Evolutionary conservation across 371 early-diverging fungal species (phyloP).

Genomic region (Saksenaea vasiformis): DNA sequence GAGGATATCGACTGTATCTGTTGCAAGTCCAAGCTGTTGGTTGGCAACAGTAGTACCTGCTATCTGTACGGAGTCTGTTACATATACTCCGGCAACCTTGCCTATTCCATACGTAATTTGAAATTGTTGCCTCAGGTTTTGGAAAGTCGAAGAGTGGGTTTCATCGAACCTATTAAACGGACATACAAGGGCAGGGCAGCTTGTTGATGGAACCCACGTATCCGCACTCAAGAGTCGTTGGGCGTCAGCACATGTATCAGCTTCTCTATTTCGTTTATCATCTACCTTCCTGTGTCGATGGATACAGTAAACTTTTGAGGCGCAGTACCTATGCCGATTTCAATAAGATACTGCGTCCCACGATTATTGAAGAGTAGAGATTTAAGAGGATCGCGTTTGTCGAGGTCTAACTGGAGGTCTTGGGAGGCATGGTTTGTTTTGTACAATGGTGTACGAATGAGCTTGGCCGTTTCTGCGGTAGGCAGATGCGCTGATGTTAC

Average conservation of each 20-base stretch:
- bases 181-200: conserved; percentile 33
- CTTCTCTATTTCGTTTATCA: neutral
- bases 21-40: too few relatives aligned
- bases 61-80: neutral
- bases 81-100: conserved; percentile 34
- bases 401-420: neutral
- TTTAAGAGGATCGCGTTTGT: conserved; percentile 2
- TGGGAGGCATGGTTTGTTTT: neutral
- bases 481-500: neutral
- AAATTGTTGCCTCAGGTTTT: conserved; percentile 20
- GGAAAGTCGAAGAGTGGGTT: conserved; percentile 26
- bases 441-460: neutral
- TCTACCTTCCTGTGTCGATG: conserved; percentile 19
- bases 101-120: conserved; percentile 40
- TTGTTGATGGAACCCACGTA: conserved; percentile 41
- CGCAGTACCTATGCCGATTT: conserved; percentile 37
- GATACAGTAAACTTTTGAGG: conserved; percentile 34
- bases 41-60: too few relatives aligned
- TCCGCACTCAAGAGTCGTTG: conserved; percentile 30
- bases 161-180: conserved; percentile 25
- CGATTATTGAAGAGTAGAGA: conserved; percentile 26
- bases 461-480: neutral
- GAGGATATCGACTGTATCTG: too few relatives aligned
- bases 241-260: neutral
- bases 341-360: conserved; percentile 30